Base-by-base conservation (phyloP, 164 flowering plant genomes). In the Tinospora cordifolia region DNA sequence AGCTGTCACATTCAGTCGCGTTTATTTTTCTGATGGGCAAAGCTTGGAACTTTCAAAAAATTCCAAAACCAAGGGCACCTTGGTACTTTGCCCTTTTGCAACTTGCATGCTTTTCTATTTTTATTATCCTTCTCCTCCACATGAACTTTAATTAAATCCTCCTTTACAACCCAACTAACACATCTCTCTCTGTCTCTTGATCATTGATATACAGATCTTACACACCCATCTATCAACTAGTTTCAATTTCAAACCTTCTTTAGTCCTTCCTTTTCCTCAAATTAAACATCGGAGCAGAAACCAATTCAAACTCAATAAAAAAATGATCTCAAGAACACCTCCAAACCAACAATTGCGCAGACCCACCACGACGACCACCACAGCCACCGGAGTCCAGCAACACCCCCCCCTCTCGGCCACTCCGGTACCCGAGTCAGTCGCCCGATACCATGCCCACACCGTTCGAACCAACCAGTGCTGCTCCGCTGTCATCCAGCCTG, bases 391-490 rank as follows among this genome's bases (percentile, higher is more conserved):
- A 58, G 68, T 7, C 39, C 63, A 30, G 30, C 34, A n/a, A 13
- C 14, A 36, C 54, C 59, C 58, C 7, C 44, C 60, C 5, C 2
- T 59, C 9, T 27, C 34, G 3, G 58, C 76, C 60, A 38, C 72
- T 41, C 77, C 76, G 6, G 75, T 82, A 19, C 88, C 92, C 0
- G 92, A 88, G 19, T 3, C 74, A 40, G 84, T 85, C 2, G 80
- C 85, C 0, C 79, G 76, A 8, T 62, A 81, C 80, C 96, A 90
- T 78, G 66, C 73, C 62, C 87, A 87, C 81, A 47, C 68, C 0
- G 84, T 87, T 5, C 83, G 82, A 2, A 80, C 85, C 62, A 77
- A 90, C 83, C 96, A 90, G 84, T 87, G 90, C 79, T 84, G 87
- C 80, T 86, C 96, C 72, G 82, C 92, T 72, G 90, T 88, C 36